Base-by-base conservation (phyloP, 305 asterid species). In the Fraxinus sp. region DNA sequence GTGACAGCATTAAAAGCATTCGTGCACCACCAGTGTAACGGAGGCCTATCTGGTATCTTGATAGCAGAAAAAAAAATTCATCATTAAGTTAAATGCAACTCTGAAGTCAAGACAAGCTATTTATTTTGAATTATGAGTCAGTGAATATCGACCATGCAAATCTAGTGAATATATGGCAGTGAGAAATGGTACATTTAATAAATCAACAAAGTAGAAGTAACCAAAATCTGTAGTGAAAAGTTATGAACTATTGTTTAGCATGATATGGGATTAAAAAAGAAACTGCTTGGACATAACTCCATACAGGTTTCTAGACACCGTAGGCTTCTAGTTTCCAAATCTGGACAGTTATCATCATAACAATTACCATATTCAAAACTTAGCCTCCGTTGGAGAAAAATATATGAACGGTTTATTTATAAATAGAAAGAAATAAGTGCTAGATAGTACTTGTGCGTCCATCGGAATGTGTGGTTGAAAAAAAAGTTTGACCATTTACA, bases 11-110 rank as follows among this genome's bases (percentile, higher is more conserved):
- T 85, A 95, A 89, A 73, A 95, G 96, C 98, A 95, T 94, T 36
- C 98, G 97, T 5, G 98, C 98, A 86, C 97, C 98, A 86, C 98
- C 98, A 77, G 98, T 90, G 83, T 93, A 95, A 36, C 98, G 98
- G 75, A 94, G 91, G 79, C 97, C 97, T 84, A 95, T 93, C 91
- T 95, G 98, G 90, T 95, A 95, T 86, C 98, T 95, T 87, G 78
- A 79, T 36, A 77, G 80, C 84, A 86, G 77, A 33, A 86, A 80
- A 83, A 64, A 75, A 13, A 55, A 36, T 36, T 62, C 72, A 82
- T 3, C 64, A 46, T 6, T 52, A 3, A 76, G 73, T 78, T 82
- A 85, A 73, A 81, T 20, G 22, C 24, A 35, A 49, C 55, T 33
- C 26, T 73, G 20, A 80, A 41, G 79, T 62, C 79, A 80, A 57